Evolutionary conservation across 345 rosid species (phyloP).

Genomic region (Eucalyptus regnans): DNA sequence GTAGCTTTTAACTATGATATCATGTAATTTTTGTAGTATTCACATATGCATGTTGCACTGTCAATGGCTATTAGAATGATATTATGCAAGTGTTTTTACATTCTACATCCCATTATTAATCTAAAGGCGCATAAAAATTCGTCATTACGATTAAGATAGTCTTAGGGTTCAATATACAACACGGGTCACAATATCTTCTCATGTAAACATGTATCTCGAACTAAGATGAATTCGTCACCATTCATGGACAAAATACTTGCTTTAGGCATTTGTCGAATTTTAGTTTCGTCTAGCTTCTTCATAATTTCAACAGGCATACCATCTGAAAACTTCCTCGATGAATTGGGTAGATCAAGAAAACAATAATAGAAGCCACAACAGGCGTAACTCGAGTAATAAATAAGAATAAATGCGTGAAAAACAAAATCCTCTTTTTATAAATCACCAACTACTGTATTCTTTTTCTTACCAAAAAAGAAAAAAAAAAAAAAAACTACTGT

Average conservation of each 20-base stretch:
- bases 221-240: background rate
- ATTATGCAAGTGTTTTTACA: background rate
- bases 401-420: background rate
- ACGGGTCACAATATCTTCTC: fast-evolving
- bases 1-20: background rate
- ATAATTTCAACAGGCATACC: background rate
- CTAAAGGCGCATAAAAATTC: background rate
- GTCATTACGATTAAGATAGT: background rate
- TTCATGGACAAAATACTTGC: background rate
- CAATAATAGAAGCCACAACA: background rate
- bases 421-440: background rate
- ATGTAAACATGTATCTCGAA: background rate
- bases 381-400: background rate
- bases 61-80: background rate
- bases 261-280: background rate
- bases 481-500: background rate
- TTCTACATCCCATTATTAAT: background rate
- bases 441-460: background rate
- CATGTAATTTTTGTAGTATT: too few species aligned
- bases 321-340: too few species aligned
- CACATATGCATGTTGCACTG: background rate
- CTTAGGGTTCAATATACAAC: background rate
- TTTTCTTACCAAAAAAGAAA: too few species aligned
- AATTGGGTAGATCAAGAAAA: background rate
- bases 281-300: background rate